Percentiles rank a stretch among this genome's conserved stretches.
Conservation (phyloP, 306 rosid genomes). For the Sesbania bispinosa region DNA sequence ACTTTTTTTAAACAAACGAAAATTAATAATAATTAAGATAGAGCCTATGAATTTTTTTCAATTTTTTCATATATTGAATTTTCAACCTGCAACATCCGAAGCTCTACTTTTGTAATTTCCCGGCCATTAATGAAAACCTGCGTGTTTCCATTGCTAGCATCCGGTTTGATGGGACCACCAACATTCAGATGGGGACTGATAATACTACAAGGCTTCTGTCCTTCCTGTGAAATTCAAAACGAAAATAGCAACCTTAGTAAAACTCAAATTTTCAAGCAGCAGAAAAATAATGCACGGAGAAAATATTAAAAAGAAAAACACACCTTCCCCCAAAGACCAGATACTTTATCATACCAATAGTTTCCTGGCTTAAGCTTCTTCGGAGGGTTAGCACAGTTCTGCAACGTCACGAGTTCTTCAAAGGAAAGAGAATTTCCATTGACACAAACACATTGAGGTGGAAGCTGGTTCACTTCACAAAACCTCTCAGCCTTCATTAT, state of each 20-base stretch:
- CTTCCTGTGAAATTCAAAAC: constrained; percentile 63
- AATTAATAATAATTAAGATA: neutral
- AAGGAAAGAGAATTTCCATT: constrained; percentile 74
- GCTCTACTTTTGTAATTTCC: constrained; percentile 89
- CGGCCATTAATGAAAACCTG: constrained; percentile 94
- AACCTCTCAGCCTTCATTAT: constrained; percentile 80
- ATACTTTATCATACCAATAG: constrained; percentile 98
- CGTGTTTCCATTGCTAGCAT: constrained; percentile 94
- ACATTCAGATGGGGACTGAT: constrained; percentile 88
- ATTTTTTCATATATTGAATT: constrained; percentile 19
- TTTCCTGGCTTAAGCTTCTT: constrained; percentile 91
- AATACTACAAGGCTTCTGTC: constrained; percentile 83
- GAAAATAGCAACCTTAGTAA: neutral
- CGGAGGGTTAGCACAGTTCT: constrained; percentile 77
- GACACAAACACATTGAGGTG: constrained; percentile 71
- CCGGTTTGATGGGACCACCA: constrained; percentile 72
- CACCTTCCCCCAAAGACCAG: constrained; percentile 99
- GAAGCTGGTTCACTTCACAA: constrained; percentile 93
- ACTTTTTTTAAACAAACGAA: neutral
- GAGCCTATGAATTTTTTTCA: neutral
- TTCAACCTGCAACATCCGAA: constrained; percentile 95
- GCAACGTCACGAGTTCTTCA: constrained; percentile 70
- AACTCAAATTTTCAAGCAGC: constrained; percentile 5
- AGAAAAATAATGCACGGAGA: neutral
- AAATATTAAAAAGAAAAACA: neutral